These are phyloP conservation scores for Coelastrella sp. DNA, from an alignment of 139 green algal genomes.

Conservation along the genomic window DNA sequence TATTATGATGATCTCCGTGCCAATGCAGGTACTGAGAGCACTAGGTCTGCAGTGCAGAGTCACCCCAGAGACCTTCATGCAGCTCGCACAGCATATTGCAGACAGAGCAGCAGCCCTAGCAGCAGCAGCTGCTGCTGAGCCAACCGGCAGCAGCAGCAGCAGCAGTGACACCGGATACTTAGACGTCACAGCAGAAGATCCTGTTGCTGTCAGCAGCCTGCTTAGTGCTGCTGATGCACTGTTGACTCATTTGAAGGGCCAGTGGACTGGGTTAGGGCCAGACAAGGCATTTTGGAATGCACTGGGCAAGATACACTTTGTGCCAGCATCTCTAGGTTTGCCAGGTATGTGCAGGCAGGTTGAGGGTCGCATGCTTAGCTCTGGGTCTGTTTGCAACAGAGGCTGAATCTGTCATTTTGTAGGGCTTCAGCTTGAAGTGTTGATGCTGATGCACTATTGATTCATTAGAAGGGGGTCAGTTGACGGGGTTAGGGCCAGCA, in stretches of 20 bases:
- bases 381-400: no score
- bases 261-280: constrained; percentile 2
- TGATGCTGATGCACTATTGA: not conserved
- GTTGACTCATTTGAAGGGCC: constrained; percentile 13
- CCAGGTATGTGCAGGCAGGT: constrained; percentile 23
- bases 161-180: not conserved
- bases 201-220: not conserved
- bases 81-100: constrained; percentile 53
- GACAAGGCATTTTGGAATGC: constrained; percentile 39
- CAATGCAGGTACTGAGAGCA: constrained; percentile 53
- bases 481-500: no score
- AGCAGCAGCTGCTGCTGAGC: not conserved
- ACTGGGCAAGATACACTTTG: constrained; percentile 53
- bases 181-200: constrained; percentile 12
- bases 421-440: no score
- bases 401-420: no score
- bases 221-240: constrained; percentile 10
- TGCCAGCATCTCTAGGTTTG: constrained; percentile 56
- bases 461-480: not conserved
- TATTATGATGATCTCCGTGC: no score
- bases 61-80: constrained; percentile 48
- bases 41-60: constrained; percentile 53
- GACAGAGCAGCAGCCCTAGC: not conserved
- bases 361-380: no score
- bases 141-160: constrained; percentile 7